Base-by-base conservation (phyloP, 2,329 filamentous ascomycete species). In the Truncatella angustata region DNA sequence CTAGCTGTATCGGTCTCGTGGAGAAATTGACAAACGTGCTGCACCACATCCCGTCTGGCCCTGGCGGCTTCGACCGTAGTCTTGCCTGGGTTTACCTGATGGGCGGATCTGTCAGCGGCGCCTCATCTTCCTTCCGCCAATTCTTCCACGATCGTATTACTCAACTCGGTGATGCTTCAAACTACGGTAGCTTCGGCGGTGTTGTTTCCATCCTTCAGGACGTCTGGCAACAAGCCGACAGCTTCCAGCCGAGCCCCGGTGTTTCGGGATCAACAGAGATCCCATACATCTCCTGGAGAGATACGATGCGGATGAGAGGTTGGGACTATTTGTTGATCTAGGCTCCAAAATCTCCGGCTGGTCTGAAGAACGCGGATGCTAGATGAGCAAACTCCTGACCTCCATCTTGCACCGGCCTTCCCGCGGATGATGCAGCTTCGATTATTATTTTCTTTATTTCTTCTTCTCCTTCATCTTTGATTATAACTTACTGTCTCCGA, bases 281-380 rank as follows among this genome's bases (percentile, higher is more conserved):
- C 71, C 85, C 84, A 66, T 87, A 87, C 74, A 83, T 96, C 72
- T 91, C 92, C 85, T 97, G 93, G 93, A 82, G 93, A 75, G 90
- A 96, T 73, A 84, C 93, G 67, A 96, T 97, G 91, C 84, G 84
- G 73, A 84, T 87, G 74, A 94, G 93, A 76, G 85, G 85, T 62
- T 96, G 91, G 92, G 90, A 96, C 69, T 94, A 91, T 75, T 79
- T 97, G 70, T 82, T 97, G 70, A 92, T 97, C 73, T 96, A 74
- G 75, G 44, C 49, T 52, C 52, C 47, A 49, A 59, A 50, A 16
- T 23, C 58, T 60, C 60, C 54, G 68, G 70, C 71, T 61, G 71
- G 71, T 62, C 68, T 73, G 67, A 65, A 64, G 61, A 62, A 65
- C 63, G 62, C 43, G 50, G 37, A 51, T 57, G 52, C 48, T 18